These are phyloP conservation scores for Fusarium armeniacum DNA, from an alignment of 2,329 filamentous ascomycete genomes.

Conservation along the genomic window DNA sequence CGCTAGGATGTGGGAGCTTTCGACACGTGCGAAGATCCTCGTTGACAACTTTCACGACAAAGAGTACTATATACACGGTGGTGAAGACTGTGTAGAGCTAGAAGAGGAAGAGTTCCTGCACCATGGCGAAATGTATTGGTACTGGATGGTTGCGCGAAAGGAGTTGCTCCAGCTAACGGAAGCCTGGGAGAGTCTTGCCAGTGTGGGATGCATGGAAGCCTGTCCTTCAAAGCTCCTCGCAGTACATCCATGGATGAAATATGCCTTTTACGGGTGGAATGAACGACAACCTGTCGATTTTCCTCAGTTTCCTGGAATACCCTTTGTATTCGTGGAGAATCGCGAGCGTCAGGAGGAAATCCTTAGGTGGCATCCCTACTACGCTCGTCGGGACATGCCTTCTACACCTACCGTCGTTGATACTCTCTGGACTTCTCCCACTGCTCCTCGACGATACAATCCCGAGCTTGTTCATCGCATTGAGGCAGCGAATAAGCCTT, in stretches of 20 bases:
- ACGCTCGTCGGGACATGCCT: background rate
- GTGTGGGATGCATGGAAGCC: constrained; percentile 24
- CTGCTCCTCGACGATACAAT: background rate
- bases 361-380: constrained; percentile 20
- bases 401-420: background rate
- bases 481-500: background rate
- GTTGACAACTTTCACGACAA: background rate
- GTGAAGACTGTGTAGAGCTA: background rate
- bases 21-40: background rate
- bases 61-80: no score
- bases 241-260: constrained; percentile 11
- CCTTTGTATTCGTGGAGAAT: constrained; percentile 2
- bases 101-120: background rate
- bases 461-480: background rate
- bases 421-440: constrained; percentile 7
- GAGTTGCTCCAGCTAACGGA: background rate
- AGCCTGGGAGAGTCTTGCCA: constrained; percentile 27
- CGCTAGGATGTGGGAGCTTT: constrained; percentile 7
- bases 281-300: background rate
- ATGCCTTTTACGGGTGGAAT: background rate
- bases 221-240: constrained; percentile 12
- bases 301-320: constrained; percentile 4
- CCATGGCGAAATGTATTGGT: constrained; percentile 5
- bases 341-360: constrained; percentile 5
- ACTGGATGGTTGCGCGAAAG: constrained; percentile 3